Evolutionary conservation across 2,329 filamentous ascomycete species (phyloP), one percentile per base, ranked within the genome.

Genomic region (Ophidiomyces ophidiicola): DNA sequence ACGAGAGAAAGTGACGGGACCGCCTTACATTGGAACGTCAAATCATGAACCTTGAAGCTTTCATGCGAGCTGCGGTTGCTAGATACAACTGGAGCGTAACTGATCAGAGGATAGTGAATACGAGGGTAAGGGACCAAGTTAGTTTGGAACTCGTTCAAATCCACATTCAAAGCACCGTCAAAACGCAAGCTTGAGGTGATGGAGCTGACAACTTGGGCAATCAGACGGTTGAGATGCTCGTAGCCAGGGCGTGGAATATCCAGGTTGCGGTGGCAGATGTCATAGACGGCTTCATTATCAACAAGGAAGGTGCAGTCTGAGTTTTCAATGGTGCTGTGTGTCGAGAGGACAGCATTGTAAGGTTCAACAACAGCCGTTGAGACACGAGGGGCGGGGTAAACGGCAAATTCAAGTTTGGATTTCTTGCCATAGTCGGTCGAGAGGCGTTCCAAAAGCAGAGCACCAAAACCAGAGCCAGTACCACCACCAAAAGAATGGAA

Each of bases 261-360:
- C 50, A 98, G 77, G 74, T 94, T 96, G 63, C 86, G 82, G 60
- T 87, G 82, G 80, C 90, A 98, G 64, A 98, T 96, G 64, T 96
- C 90, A 70, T 96, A 96, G 65, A 98, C 94, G 57, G 90, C 90
- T 74, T 98, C 90, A 69, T 98, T 98, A 73, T 98, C 90, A 53
- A 98, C 90, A 85, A 96, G 94, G 77, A 98, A 98, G 57, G 83
- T 92, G 76, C 90, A 96, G 76, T 98, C 90, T 48, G 87, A 94
- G 76, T 98, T 87, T 77, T 98, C 90, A 42, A 98, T 80, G 50
- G 90, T 96, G 61, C 87, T 96, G 78, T 98, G 90, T 48, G 90
- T 96, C 55, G 90, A 94, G 53, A 98, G 79, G 62, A 96, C 94
- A 37, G 90, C 94, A 78, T 98, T 98, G 79, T 98, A 98, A 45